Evolutionary conservation across 768 basidiomycete genomes (phyloP), one percentile per base, ranked within the genome.

Genomic region (Mrakia blollopis): DNA sequence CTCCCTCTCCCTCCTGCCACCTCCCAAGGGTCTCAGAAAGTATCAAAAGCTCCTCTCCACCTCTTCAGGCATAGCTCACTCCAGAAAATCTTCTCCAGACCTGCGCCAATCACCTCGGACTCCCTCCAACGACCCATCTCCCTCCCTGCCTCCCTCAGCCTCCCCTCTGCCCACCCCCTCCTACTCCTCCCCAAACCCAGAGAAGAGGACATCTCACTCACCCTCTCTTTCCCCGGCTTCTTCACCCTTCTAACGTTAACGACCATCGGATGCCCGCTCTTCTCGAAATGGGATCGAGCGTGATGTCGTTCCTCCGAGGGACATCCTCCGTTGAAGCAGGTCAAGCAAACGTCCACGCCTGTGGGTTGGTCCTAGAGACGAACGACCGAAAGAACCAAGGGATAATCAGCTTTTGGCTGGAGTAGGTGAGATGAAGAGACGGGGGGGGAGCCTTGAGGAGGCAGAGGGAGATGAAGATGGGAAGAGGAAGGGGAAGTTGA

Each of bases 281-380:
- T 91, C 78, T 87, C 84, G 52, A 86, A 86, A 83, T 98, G 96
- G 0, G 88, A 88, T 13, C 85, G 85, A 7, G 92, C 90, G 81
- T 98, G 97, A 74, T 90, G 88, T 37, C 81, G 80, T 39, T 83
- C 83, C 18, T 62, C 68, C 9, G 80, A 81, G 3, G 90, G 84
- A 82, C 96, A 99, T 0, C 90, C 92, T 11, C 97, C 97, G 80
- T 95, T 98, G 88, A 95, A 99, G 86, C 96, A 99, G 32, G 83
- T 83, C 74, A 99, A 85, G 83, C 96, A 99, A 72, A 98, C 91
- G 80, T 97, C 91, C 78, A 97, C 85, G 9, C 96, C 96, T 18
- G 86, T 83, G 0, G 89, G 86, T 4, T 85, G 84, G 82, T 94
- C 93, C 91, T 94, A 80, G n/a, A 70, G 71, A n/a, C 37, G 9